phyloP scores from a whole-genome alignment of 1,139 yeast species.

The Wickerhamomyces sp. region DNA sequence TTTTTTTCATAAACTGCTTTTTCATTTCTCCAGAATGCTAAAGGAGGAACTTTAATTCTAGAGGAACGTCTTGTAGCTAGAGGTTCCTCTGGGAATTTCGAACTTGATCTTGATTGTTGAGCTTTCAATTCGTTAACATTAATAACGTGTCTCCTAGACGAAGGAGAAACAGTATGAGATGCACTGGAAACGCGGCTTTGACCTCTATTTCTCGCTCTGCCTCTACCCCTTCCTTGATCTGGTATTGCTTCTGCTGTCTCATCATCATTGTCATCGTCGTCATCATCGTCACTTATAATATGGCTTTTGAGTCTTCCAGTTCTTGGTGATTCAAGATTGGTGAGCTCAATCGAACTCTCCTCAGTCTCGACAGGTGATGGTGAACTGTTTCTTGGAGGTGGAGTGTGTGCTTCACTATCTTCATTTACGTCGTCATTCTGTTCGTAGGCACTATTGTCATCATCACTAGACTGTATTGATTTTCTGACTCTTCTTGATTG shows the following conservation, averaged over 20 bases:
- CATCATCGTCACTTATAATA: background rate
- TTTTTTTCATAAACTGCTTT: slow-evolving; percentile 59
- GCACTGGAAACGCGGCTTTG: background rate
- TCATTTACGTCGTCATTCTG: background rate
- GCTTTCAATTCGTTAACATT: slow-evolving; percentile 14
- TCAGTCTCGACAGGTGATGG: slow-evolving; percentile 1
- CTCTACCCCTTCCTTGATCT: slow-evolving; percentile 1
- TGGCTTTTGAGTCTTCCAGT: background rate
- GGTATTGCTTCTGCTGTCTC: background rate
- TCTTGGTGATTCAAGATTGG: slow-evolving; percentile 1
- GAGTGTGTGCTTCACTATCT: background rate
- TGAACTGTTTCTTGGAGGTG: background rate
- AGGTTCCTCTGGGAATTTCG: slow-evolving; percentile 14
- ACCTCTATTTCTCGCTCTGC: slow-evolving; percentile 3
- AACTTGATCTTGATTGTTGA: slow-evolving; percentile 18
- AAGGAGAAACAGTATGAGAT: slow-evolving; percentile 4
- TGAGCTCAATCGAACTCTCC: slow-evolving; percentile 3
- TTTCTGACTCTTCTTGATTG: slow-evolving; percentile 4
- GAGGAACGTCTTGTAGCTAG: slow-evolving; percentile 44
- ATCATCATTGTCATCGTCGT: background rate
- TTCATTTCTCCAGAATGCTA: slow-evolving; percentile 87
- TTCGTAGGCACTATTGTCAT: slow-evolving; percentile 18
- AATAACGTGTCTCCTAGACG: slow-evolving; percentile 13
- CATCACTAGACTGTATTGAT: slow-evolving; percentile 16
- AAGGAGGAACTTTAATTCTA: slow-evolving; percentile 64